Evolutionary conservation across 768 basidiomycete species (phyloP), one percentile per base, ranked within the genome.

Genomic region (Macrolepiota dolichaula): DNA sequence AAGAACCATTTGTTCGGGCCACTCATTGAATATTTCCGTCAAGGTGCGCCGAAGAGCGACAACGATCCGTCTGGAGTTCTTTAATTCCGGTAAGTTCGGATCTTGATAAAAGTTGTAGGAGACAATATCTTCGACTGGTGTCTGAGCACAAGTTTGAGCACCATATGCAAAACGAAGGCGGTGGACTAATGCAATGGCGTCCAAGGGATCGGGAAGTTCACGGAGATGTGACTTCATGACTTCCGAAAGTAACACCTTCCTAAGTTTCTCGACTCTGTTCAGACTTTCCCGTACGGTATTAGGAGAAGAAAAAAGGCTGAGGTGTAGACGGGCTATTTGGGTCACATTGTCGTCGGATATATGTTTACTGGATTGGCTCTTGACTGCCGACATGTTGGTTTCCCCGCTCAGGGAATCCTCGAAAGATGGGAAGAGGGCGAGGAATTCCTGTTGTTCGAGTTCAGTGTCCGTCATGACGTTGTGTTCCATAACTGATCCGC

Each of bases 1-100:
- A n/a, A 97, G 79, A 9, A 98, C 92, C 89, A 96, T 94, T 71
- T 99, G 97, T 64, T 98, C 96, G 0, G 97, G 96, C 95, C 94
- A 99, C 65, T 94, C 89, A 62, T 78, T 74, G 25, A 89, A 79
- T 19, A 97, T 78, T 2, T 37, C 61, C 13, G 75, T 66, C 29
- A 98, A 77, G 1, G 87, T 84, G 3, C 59, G 59, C 50, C 77
- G 77, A 19, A 96, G 78, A 3, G 76, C 66, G 3, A 68, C 65
- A 9, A 96, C 69, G 13, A 89, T 69, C 0, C 68, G 70, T 2
- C 83, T 74, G 0, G 81, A 88, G 70, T 85, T 92, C 61, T 77
- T 83, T 37, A 85, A 79, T 71, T 97, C 91, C 2, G 72, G 75
- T 32, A 91, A 74, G 68, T 96, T 94, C n/a, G 82, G 64, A 63